Percentiles rank a stretch among this genome's conserved stretches.
phyloP scores from a whole-genome alignment of 2,329 filamentous ascomycete genomes.

The Alternaria postmessia region DNA sequence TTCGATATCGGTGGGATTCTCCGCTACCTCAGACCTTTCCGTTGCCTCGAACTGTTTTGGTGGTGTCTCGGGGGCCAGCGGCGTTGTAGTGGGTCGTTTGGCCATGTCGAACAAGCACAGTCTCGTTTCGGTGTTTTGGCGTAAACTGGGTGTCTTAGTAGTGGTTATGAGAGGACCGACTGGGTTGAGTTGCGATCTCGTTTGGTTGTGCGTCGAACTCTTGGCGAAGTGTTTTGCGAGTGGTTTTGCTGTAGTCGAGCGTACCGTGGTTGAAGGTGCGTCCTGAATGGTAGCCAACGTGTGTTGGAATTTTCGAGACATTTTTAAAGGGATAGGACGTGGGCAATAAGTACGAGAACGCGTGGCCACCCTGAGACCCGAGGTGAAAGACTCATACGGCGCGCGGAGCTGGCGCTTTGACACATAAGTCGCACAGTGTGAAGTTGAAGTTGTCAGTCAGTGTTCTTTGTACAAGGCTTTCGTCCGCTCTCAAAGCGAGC shows the following conservation, averaged over 20 bases:
- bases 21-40: slow-evolving; percentile 15
- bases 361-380: not conserved
- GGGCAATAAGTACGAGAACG: slow-evolving; percentile 9
- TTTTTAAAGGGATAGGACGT: not conserved
- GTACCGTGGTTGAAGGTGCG: not conserved
- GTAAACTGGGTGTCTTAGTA: not conserved
- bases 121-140: not conserved
- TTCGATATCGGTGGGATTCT: not conserved
- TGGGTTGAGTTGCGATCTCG: not conserved
- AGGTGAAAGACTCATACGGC: slow-evolving; percentile 6
- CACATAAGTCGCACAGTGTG: slow-evolving; percentile 4
- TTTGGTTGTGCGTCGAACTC: not conserved
- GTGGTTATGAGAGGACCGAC: not conserved
- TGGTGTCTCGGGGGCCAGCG: not conserved
- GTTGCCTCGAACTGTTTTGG: slow-evolving; percentile 16
- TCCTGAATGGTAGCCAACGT: not conserved
- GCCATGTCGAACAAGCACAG: slow-evolving; percentile 5
- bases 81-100: slow-evolving; percentile 13
- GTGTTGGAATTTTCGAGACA: not conserved
- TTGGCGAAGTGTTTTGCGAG: not conserved
- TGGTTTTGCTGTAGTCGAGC: not conserved
- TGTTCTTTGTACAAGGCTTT: not conserved
- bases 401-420: slow-evolving; percentile 9
- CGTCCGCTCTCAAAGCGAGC: slow-evolving; percentile 6
- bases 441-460: slow-evolving; percentile 2